Evolutionary conservation across 2,329 filamentous ascomycete genomes (phyloP).

Genomic region (Xenoacremonium recifei): DNA sequence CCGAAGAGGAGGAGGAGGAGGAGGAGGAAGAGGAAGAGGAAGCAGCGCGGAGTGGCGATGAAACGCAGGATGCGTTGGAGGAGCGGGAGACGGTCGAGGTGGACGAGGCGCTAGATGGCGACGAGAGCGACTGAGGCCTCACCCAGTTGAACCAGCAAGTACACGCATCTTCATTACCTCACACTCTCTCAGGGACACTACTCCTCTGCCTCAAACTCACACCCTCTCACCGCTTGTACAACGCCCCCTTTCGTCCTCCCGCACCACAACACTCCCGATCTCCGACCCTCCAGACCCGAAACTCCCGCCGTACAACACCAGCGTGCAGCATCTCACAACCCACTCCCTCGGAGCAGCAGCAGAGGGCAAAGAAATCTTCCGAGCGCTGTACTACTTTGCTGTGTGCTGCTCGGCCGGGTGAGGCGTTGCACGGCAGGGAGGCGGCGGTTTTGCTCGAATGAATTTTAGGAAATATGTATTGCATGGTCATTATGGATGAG

Average conservation of each 20-base stretch:
- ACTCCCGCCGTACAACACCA: background rate
- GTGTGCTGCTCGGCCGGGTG: too few relatives aligned
- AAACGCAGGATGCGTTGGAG: slow-evolving; percentile 53
- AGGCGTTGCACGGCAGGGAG: too few relatives aligned
- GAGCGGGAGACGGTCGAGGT: slow-evolving; percentile 47
- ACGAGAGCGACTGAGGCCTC: slow-evolving; percentile 54
- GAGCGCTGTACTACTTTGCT: too few relatives aligned
- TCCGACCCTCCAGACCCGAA: slow-evolving; percentile 2
- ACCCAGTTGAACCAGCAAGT: background rate
- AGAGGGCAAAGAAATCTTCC: too few relatives aligned
- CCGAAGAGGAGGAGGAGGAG: slow-evolving; percentile 42
- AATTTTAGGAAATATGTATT: too few relatives aligned
- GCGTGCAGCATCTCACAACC: background rate
- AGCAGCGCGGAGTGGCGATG: slow-evolving; percentile 51
- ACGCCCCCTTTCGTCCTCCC: background rate
- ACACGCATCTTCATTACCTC: background rate
- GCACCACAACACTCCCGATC: slow-evolving; percentile 3
- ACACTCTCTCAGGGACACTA: background rate
- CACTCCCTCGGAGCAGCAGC: too few relatives aligned
- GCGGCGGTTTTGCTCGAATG: too few relatives aligned
- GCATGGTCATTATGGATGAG: too few relatives aligned
- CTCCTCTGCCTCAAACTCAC: background rate
- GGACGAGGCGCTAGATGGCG: slow-evolving; percentile 63
- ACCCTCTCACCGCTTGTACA: background rate
- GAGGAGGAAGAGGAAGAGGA: slow-evolving; percentile 48